These are phyloP conservation scores for Pseudognaphalium luteoalbum DNA, from an alignment of 129 eudicot species.

Conservation along the genomic window DNA sequence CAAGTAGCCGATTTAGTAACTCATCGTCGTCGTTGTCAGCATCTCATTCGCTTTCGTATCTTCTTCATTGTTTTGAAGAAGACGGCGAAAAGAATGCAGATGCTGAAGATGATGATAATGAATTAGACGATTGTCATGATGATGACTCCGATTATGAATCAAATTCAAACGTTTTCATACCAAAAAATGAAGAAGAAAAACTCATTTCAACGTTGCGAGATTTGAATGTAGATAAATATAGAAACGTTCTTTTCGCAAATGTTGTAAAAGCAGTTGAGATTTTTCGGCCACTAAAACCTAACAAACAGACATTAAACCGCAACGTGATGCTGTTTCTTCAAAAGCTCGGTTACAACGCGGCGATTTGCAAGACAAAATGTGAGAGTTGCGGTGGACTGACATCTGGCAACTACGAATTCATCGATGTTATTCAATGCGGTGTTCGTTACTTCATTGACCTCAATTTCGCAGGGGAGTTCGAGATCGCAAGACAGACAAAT, in stretches of 20 bases:
- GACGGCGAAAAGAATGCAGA: conserved; percentile 3
- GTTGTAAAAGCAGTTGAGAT: conserved; percentile 46
- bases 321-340: conserved; percentile 60
- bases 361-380: conserved; percentile 80
- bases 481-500: conserved; percentile 67
- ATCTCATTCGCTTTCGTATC: conserved; percentile 60
- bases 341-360: conserved; percentile 67
- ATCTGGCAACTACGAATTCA: conserved; percentile 78
- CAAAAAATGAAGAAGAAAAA: conserved; percentile 6
- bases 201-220: conserved; percentile 14
- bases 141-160: conserved; percentile 40
- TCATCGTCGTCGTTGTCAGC: conserved; percentile 20
- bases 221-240: conserved; percentile 37
- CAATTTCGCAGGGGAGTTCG: conserved; percentile 60
- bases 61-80: conserved; percentile 42
- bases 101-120: not conserved
- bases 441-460: conserved; percentile 61
- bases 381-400: conserved; percentile 56
- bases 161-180: conserved; percentile 35
- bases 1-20: conserved; percentile 32
- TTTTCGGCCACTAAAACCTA: conserved; percentile 32
- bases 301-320: conserved; percentile 41
- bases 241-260: conserved; percentile 35
- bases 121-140: conserved; percentile 17
- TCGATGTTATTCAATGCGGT: conserved; percentile 52